A percentile compares a stretch with the other conserved stretches of the same genome.
Evolutionary conservation across 2,329 filamentous ascomycete species (phyloP).

Genomic region (Phyllosticta citribraziliensis): DNA sequence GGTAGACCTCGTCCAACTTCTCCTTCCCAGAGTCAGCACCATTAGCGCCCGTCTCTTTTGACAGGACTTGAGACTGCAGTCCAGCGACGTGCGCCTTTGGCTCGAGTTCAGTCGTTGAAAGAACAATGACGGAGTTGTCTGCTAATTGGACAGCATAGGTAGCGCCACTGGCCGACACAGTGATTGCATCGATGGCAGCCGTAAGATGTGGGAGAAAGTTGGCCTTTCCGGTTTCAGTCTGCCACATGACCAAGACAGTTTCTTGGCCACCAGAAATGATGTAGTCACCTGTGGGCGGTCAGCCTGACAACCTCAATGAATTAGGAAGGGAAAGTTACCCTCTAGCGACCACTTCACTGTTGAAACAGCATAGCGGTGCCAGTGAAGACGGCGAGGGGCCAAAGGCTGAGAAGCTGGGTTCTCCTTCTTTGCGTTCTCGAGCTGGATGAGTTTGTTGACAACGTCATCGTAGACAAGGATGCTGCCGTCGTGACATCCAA

Average conservation of each 20-base stretch:
- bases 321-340: conserved; percentile 44
- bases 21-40: neutral
- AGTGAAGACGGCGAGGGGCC: conserved; percentile 65
- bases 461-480: conserved; percentile 78
- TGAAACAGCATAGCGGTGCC: conserved; percentile 79
- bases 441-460: conserved; percentile 43
- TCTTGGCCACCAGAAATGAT: conserved; percentile 87
- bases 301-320: neutral
- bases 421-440: conserved; percentile 31
- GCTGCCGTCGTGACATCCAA: conserved; percentile 67
- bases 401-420: conserved; percentile 24
- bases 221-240: conserved; percentile 74
- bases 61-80: conserved; percentile 47
- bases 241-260: conserved; percentile 84
- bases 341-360: conserved; percentile 86
- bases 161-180: conserved; percentile 68
- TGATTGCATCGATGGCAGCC: conserved; percentile 73
- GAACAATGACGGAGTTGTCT: conserved; percentile 83
- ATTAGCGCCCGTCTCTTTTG: neutral
- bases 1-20: conserved; percentile 17
- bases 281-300: conserved; percentile 62
- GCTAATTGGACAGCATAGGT: conserved; percentile 78
- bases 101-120: conserved; percentile 82
- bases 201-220: conserved; percentile 86
- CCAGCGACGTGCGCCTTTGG: conserved; percentile 78